phyloP scores from a whole-genome alignment of 1,139 yeast species.

The Geotrichum restrictum region DNA sequence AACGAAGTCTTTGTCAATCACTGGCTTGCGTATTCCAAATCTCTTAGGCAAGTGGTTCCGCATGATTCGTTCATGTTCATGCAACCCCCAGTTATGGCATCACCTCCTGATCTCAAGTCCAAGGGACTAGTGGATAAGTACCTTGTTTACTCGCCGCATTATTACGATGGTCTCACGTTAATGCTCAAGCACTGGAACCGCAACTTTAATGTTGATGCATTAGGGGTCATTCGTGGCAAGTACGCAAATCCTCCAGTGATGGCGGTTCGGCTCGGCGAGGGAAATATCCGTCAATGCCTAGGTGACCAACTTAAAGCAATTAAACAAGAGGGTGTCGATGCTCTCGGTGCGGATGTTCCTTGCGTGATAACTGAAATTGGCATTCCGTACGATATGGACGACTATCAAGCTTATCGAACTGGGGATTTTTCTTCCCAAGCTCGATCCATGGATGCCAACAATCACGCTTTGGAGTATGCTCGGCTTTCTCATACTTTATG shows the following conservation, averaged over 20 bases:
- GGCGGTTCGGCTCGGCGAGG: conserved; percentile 76
- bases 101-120: conserved; percentile 63
- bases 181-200: conserved; percentile 76
- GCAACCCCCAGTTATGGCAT: conserved; percentile 78
- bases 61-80: conserved; percentile 52
- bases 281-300: conserved; percentile 68
- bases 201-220: conserved; percentile 68
- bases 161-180: conserved; percentile 87
- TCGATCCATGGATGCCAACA: conserved; percentile 76
- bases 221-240: conserved; percentile 79
- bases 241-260: conserved; percentile 66
- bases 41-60: conserved; percentile 42
- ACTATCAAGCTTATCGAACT: conserved; percentile 58
- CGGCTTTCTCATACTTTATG: conserved; percentile 74
- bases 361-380: conserved; percentile 90
- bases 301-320: conserved; percentile 62
- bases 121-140: conserved; percentile 34
- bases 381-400: conserved; percentile 93
- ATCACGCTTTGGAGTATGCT: conserved; percentile 70
- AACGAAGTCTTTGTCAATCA: conserved; percentile 59
- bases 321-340: conserved; percentile 52
- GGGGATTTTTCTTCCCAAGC: conserved; percentile 72
- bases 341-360: conserved; percentile 38
- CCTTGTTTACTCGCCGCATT: conserved; percentile 80
- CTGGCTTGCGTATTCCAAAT: conserved; percentile 47